Base-by-base conservation (phyloP, 1,284 basidiomycete species). In the Leccinum griseonigrum region DNA sequence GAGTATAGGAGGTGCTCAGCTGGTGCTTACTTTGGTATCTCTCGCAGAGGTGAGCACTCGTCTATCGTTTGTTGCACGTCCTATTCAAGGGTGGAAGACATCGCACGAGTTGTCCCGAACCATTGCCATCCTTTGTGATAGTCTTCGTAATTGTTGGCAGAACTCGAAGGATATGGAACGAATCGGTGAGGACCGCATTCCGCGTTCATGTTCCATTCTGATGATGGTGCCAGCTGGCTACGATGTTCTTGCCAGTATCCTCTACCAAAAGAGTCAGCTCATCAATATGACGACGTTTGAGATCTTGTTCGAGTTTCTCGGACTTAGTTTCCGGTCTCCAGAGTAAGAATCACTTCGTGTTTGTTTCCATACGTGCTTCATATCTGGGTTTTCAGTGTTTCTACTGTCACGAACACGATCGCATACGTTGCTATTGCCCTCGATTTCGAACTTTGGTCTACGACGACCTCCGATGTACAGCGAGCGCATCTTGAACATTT, bases 111-210 rank as follows among this genome's bases (percentile, higher is more conserved):
- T 97, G 3, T 88, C 87, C 0, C 79, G 86, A 31, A 83, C 92
- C 0, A 74, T 97, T 14, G 78, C 85, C 3, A 85, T 97, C 28
- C 76, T 97, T 38, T 82, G 86, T 6, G 91, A 95, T 69, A 85
- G 90, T 5, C 75, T 97, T 43, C 84, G 85, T 63, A 88, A 91
- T 66, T 92, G 87, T 68, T 98, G 96, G 96, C 85, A 92, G 69
- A 94, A 92, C 68, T 94, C 91, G 48, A 94, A 95, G 69, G 94
- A 95, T 69, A 94, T 95, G 88, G 94, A 96, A 71, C 79, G 87
- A 38, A 77, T 95, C 53, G 85, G 92, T 91, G 69, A 71, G 87
- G 79, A 11, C 40, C 62, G 28, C 14, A 4, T 51, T 56, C 10
- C 10, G n/a, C n/a, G n/a, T 43, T 43, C 3, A n/a, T 3, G 7